Evolutionary conservation across 306 rosid genomes (phyloP).

Genomic region (Malus sylvestris): DNA sequence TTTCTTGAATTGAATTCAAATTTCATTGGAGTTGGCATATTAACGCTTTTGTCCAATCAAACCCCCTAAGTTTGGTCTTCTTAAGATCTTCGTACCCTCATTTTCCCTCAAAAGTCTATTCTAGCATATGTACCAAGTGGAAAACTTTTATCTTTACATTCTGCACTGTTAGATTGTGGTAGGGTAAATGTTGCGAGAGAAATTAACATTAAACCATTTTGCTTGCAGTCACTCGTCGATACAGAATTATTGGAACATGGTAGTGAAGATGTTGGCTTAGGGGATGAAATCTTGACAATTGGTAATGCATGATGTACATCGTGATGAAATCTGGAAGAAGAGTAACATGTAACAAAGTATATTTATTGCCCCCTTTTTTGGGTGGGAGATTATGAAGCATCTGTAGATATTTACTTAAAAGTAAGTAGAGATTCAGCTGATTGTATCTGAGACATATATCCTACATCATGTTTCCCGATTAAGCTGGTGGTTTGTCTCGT

Average conservation of each 20-base stretch:
- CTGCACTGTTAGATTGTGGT: not conserved
- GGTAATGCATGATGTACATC: conserved; percentile 16
- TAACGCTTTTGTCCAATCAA: not conserved
- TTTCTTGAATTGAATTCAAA: too few species aligned
- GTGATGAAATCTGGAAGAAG: not conserved
- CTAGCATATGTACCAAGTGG: not conserved
- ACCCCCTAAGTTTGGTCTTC: not conserved
- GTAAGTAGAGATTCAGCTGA: not conserved
- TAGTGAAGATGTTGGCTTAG: conserved; percentile 15
- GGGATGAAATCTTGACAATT: conserved; percentile 14
- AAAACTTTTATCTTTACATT: not conserved
- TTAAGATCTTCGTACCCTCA: not conserved
- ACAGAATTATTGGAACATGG: conserved; percentile 39
- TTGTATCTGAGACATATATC: not conserved
- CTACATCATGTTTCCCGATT: not conserved
- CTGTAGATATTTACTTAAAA: not conserved
- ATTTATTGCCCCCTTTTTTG: not conserved
- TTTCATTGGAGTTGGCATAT: not conserved
- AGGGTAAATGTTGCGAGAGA: not conserved
- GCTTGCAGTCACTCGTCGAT: conserved; percentile 64
- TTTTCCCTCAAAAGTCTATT: not conserved
- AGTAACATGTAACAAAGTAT: not conserved
- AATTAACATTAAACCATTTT: conserved; percentile 4
- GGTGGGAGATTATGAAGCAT: not conserved
- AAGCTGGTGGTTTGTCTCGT: not conserved